phyloP scores from a whole-genome alignment of 306 rosid species.

The Malus orientalis region DNA sequence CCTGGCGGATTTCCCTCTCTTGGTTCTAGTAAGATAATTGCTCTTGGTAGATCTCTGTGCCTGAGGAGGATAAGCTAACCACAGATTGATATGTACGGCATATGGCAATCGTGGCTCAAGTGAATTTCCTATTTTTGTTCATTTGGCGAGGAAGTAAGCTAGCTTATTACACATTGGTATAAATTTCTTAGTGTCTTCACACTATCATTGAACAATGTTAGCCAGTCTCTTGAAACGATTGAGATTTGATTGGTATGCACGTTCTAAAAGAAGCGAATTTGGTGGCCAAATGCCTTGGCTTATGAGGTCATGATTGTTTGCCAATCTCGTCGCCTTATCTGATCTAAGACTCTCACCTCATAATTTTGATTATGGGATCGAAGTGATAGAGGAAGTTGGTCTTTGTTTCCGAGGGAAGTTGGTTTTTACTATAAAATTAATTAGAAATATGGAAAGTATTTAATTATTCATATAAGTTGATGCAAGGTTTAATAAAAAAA shows the following conservation, averaged over 20 bases:
- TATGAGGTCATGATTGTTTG: neutral
- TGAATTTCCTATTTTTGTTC: neutral
- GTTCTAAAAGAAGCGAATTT: neutral
- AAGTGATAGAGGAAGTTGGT: neutral
- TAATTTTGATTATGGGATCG: neutral
- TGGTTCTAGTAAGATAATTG: neutral
- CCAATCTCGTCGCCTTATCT: neutral
- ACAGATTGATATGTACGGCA: neutral
- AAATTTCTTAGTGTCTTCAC: neutral
- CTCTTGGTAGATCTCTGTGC: neutral
- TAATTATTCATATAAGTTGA: too few relatives aligned
- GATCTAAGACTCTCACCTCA: neutral
- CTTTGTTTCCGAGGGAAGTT: neutral
- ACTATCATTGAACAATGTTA: neutral
- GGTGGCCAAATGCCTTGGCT: neutral
- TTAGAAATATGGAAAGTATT: neutral
- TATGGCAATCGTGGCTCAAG: neutral
- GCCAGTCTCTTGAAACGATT: neutral
- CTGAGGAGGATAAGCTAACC: neutral
- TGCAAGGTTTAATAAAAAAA: neutral
- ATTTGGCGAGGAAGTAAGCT: neutral
- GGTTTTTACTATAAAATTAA: neutral
- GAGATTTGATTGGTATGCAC: neutral
- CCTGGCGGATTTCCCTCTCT: neutral
- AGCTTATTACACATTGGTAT: neutral